Percentiles rank a stretch among this genome's conserved stretches.
Conservation (phyloP, 192 early-diverging fungal species). For the Pecoramyces ruminantium region DNA sequence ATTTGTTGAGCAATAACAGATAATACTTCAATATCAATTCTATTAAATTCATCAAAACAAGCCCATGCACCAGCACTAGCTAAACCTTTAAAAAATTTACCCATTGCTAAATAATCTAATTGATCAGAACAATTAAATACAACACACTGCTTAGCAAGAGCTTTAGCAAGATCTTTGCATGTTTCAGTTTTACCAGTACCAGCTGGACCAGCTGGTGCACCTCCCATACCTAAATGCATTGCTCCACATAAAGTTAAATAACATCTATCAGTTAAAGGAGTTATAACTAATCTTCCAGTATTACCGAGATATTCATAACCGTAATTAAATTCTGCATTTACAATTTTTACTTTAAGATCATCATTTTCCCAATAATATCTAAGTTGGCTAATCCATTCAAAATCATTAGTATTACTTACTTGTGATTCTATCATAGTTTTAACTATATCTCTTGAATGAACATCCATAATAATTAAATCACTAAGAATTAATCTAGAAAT, state of each 20-base stretch:
- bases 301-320: conserved; percentile 45
- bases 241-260: conserved; percentile 37
- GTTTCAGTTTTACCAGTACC: conserved; percentile 46
- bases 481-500: conserved; percentile 27
- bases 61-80: conserved; percentile 42
- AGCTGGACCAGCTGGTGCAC: conserved; percentile 38
- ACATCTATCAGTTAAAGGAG: conserved; percentile 38
- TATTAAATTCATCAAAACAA: conserved; percentile 46
- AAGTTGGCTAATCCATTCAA: conserved; percentile 45
- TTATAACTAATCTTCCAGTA: conserved; percentile 37
- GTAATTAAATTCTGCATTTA: conserved; percentile 40
- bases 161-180: conserved; percentile 38
- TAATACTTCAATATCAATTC: conserved; percentile 45
- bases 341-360: conserved; percentile 38
- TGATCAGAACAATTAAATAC: conserved; percentile 49
- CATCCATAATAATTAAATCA: conserved; percentile 45
- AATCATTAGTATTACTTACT: conserved; percentile 32
- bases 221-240: conserved; percentile 45
- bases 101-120: conserved; percentile 43
- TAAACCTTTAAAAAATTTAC: conserved; percentile 43
- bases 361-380: conserved; percentile 46
- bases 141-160: conserved; percentile 43
- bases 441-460: conserved; percentile 38
- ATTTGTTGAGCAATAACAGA: conserved; percentile 47
- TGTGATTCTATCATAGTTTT: conserved; percentile 29